Percentiles rank a stretch among this genome's conserved stretches.
These are phyloP conservation scores for Maudiozyma saulgeensis DNA, from an alignment of 805 yeast genomes.

Conservation along the genomic window DNA sequence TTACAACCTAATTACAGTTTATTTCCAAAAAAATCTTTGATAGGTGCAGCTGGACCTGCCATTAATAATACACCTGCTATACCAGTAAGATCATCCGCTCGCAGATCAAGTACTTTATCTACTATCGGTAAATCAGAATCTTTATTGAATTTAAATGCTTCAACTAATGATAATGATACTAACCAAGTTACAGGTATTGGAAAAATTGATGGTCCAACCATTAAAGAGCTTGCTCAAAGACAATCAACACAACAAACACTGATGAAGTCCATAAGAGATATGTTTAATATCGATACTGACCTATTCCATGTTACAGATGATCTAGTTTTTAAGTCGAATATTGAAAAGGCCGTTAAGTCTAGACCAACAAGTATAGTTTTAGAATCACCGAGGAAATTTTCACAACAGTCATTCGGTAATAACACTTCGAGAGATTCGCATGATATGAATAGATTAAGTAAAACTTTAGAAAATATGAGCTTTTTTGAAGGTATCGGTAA, in stretches of 20 bases:
- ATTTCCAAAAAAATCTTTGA: conserved; percentile 41
- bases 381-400: conserved; percentile 37
- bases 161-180: background rate
- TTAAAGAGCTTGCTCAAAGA: conserved; percentile 17
- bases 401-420: conserved; percentile 22
- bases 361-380: conserved; percentile 40
- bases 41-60: conserved; percentile 43
- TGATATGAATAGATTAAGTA: conserved; percentile 15
- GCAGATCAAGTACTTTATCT: conserved; percentile 9
- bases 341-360: conserved; percentile 27
- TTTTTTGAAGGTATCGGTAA: conserved; percentile 23
- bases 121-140: conserved; percentile 1
- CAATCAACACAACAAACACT: conserved; percentile 38
- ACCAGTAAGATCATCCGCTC: conserved; percentile 19
- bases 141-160: background rate
- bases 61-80: conserved; percentile 1
- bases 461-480: conserved; percentile 24
- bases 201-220: conserved; percentile 34
- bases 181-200: conserved; percentile 37
- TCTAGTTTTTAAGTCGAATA: conserved; percentile 49
- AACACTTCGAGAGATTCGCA: conserved; percentile 16
- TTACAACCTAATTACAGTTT: conserved; percentile 45
- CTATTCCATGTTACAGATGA: conserved; percentile 47
- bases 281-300: conserved; percentile 51
- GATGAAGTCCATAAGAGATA: conserved; percentile 49